These are phyloP conservation scores for Hippophae gyantsensis DNA, from an alignment of 306 rosid genomes.

Conservation along the genomic window DNA sequence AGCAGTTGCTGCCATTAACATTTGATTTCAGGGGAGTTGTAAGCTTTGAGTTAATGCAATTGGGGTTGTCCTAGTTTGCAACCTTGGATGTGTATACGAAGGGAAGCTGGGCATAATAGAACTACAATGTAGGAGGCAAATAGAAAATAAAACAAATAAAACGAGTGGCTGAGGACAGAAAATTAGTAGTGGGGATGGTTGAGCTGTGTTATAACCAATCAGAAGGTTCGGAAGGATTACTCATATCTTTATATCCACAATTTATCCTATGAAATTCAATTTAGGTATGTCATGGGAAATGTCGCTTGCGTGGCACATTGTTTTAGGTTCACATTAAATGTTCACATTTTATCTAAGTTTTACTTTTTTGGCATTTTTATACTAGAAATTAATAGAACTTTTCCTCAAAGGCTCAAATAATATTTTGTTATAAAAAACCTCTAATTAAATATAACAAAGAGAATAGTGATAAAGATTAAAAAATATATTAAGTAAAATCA, in stretches of 20 bases:
- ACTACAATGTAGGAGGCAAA: neutral
- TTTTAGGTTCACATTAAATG: no score
- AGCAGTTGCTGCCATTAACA: slow-evolving; percentile 66
- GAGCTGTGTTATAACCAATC: slow-evolving; percentile 52
- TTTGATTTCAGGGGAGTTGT: slow-evolving; percentile 14
- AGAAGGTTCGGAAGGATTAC: slow-evolving; percentile 47
- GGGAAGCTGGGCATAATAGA: neutral
- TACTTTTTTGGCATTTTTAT: no score
- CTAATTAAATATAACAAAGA: no score
- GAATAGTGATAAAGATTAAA: no score
- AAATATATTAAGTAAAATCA: no score
- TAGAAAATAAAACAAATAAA: neutral
- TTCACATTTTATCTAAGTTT: no score
- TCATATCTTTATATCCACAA: slow-evolving; percentile 61
- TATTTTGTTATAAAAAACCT: no score
- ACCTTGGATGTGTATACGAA: slow-evolving; percentile 21
- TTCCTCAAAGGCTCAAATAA: no score
- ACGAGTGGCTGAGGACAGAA: slow-evolving; percentile 6
- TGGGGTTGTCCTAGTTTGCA: slow-evolving; percentile 2
- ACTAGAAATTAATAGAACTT: no score
- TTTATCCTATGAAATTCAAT: slow-evolving; percentile 30
- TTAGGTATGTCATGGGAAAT: no score
- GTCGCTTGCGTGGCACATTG: no score
- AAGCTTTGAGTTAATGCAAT: slow-evolving; percentile 6
- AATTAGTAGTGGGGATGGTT: slow-evolving; percentile 29